A percentile compares a stretch with the other conserved stretches of the same genome.
Conservation (phyloP, 2,329 filamentous ascomycete genomes). For the Venturia carpophila region DNA sequence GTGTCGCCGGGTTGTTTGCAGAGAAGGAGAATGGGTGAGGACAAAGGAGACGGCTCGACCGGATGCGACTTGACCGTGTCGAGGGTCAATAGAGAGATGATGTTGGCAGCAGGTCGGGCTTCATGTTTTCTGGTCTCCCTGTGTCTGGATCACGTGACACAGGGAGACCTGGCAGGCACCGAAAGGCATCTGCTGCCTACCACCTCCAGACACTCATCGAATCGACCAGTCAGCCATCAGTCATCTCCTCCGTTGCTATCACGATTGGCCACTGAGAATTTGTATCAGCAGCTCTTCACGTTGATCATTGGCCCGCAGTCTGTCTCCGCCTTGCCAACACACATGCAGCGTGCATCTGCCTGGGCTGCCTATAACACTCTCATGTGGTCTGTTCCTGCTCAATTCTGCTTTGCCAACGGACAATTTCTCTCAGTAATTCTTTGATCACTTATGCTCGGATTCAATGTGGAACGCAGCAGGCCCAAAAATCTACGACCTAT, state of each 20-base stretch:
- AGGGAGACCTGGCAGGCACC: too few relatives aligned
- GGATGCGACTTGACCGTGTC: conserved; percentile 10
- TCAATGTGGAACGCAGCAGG: too few relatives aligned
- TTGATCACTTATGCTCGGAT: too few relatives aligned
- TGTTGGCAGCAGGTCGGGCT: neutral
- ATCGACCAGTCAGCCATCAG: neutral
- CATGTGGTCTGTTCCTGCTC: neutral
- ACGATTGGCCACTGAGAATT: neutral
- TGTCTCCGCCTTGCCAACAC: conserved; percentile 5
- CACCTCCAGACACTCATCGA: neutral
- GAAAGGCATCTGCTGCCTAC: neutral
- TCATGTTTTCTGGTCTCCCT: neutral
- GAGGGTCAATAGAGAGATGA: neutral
- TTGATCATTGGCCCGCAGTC: neutral
- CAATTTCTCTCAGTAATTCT: too few relatives aligned
- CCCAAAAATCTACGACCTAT: too few relatives aligned
- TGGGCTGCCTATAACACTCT: neutral
- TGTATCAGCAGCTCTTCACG: too few relatives aligned
- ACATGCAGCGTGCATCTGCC: neutral
- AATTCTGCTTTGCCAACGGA: too few relatives aligned
- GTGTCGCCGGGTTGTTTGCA: neutral
- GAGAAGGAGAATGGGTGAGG: neutral
- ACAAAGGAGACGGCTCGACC: conserved; percentile 1
- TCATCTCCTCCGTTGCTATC: neutral
- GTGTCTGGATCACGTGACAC: neutral